Base-by-base conservation (phyloP, 768 basidiomycete species). In the Tricholomella constricta region DNA sequence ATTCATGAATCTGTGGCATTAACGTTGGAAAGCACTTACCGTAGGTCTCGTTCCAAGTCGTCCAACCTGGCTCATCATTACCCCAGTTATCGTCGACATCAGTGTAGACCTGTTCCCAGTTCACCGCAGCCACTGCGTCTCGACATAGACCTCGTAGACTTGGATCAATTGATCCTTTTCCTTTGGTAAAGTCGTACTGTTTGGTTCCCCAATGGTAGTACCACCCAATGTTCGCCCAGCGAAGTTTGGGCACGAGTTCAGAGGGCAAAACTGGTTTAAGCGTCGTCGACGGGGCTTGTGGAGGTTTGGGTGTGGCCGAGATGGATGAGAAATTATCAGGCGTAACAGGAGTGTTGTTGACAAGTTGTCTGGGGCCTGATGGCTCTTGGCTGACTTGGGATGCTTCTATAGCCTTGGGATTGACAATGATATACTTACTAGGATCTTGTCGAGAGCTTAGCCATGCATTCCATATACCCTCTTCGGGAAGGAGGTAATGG, bases 121-220 rank as follows among this genome's bases (percentile, higher is more conserved):
- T 76, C 0, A 97, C 80, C 0, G 71, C 59, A 2, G 66, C 62
- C 2, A 94, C 89, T 5, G 86, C 84, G 3, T 72, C 64, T 44
- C 73, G 78, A 64, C 94, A 96, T 2, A 90, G 63, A 7, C 73
- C 61, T 10, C 77, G 71, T 29, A 96, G 65, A 6, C 75, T 71
- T 2, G 70, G 59, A 42, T 87, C 82, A 40, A 98, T 83, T 0
- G 75, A 74, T 0, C 82, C 86, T 51, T 81, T 83, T 2, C 83
- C 82, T 47, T 79, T 84, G 1, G 83, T 79, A 59, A 97, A 94
- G 63, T 97, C 92, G 65, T 99, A 99, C 53, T 90, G 86, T 63
- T 98, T 99, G 25, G 85, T 90, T 2, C 91, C 90, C 96, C 96
- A 98, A 73, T 98, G 93, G 69, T 99, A 99, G 47, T 82, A 91